These are phyloP conservation scores for Carallia pectinifolia DNA, from an alignment of 345 rosid species.

Conservation along the genomic window DNA sequence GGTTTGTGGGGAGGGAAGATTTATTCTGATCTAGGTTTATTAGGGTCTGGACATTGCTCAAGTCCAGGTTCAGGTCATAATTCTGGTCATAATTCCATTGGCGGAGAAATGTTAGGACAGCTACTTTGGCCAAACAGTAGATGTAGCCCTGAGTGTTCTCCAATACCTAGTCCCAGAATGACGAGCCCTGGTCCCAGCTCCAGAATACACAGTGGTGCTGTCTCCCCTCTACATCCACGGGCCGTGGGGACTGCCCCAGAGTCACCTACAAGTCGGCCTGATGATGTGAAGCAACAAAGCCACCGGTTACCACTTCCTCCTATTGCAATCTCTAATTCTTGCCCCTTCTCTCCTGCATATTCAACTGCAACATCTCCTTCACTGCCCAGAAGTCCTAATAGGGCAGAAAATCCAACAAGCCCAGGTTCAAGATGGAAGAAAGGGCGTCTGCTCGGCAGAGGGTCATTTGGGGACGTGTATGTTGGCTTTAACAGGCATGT, in stretches of 20 bases:
- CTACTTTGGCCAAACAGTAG: conserved; percentile 89
- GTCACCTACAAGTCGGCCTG: conserved; percentile 65
- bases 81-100: conserved; percentile 94
- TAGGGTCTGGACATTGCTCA: conserved; percentile 91
- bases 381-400: conserved; percentile 88
- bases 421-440: conserved; percentile 69
- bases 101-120: conserved; percentile 85
- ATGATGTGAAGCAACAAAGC: conserved; percentile 80
- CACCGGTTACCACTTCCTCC: conserved; percentile 96
- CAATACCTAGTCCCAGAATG: conserved; percentile 94
- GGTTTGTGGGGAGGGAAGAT: conserved; percentile 67
- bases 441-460: conserved; percentile 71
- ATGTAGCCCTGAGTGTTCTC: conserved; percentile 97
- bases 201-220: conserved; percentile 96
- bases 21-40: conserved; percentile 58
- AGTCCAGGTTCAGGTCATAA: conserved; percentile 97
- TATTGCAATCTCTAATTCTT: conserved; percentile 58
- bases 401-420: conserved; percentile 71
- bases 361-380: conserved; percentile 94
- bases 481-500: conserved; percentile 67
- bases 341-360: conserved; percentile 82
- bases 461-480: conserved; percentile 79
- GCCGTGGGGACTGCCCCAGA: conserved; percentile 68
- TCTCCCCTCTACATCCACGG: conserved; percentile 93
- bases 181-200: conserved; percentile 98